These are phyloP conservation scores for Podospora pseudoanserina DNA, from an alignment of 495 filamentous ascomycete genomes.

Conservation along the genomic window DNA sequence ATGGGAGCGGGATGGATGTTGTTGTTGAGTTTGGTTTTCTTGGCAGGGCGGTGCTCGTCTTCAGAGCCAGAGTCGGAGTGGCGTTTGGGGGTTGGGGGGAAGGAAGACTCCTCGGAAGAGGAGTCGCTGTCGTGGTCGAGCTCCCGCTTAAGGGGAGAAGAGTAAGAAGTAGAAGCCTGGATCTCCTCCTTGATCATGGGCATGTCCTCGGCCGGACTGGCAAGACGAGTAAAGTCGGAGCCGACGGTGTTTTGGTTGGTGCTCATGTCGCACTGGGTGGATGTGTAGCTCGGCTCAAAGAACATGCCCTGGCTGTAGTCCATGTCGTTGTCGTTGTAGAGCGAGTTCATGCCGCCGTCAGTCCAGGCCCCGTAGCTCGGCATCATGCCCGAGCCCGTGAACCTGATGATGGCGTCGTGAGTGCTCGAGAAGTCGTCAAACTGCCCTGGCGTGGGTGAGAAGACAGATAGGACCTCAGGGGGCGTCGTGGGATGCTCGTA, in stretches of 20 bases:
- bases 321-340: slow-evolving; percentile 2
- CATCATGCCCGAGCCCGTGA: slow-evolving; percentile 4
- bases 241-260: slow-evolving; percentile 1
- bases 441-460: slow-evolving; percentile 17
- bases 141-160: slow-evolving; percentile 16
- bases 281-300: slow-evolving; percentile 3
- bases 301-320: slow-evolving; percentile 21
- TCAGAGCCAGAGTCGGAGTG: slow-evolving; percentile 20
- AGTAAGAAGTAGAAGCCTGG: slow-evolving; percentile 19
- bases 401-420: slow-evolving; percentile 3
- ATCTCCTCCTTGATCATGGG: slow-evolving; percentile 36
- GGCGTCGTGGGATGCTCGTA: slow-evolving; percentile 36
- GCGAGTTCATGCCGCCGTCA: background rate
- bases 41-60: slow-evolving; percentile 21
- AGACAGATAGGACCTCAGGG: slow-evolving; percentile 30
- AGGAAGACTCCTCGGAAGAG: slow-evolving; percentile 21
- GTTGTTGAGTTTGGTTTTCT: slow-evolving; percentile 21
- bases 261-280: slow-evolving; percentile 17
- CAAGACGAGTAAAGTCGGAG: background rate
- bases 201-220: slow-evolving; percentile 16
- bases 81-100: slow-evolving; percentile 25
- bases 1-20: background rate
- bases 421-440: slow-evolving; percentile 13
- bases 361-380: slow-evolving; percentile 18
- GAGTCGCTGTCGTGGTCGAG: slow-evolving; percentile 18